Evolutionary conservation across 2,329 filamentous ascomycete genomes (phyloP).

Genomic region (Neospermospora avenae): DNA sequence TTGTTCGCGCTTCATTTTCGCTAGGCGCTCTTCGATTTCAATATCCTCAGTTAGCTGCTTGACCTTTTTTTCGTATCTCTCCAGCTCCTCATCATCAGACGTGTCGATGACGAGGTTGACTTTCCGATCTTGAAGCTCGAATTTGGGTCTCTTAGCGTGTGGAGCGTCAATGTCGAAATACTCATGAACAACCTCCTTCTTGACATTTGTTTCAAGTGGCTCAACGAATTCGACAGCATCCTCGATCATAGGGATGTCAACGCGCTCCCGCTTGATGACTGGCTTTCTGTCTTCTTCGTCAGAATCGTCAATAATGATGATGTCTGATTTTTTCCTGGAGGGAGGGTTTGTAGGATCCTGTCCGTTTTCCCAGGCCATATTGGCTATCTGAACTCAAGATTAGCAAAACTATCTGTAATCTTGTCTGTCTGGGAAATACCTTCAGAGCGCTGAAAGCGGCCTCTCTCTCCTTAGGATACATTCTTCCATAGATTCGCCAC

Average conservation of each 20-base stretch:
- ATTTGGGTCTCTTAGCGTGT: neutral
- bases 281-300: neutral
- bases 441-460: neutral
- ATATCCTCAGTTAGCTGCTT: neutral
- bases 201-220: too few relatives aligned
- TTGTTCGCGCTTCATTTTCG: neutral
- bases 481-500: constrained; percentile 3
- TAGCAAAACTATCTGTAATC: neutral
- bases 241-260: neutral
- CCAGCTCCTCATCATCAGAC: neutral
- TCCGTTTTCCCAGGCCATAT: neutral
- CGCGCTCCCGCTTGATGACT: neutral
- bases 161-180: neutral
- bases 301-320: constrained; percentile 2
- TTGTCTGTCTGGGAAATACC: neutral
- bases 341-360: neutral
- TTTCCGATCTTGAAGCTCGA: neutral
- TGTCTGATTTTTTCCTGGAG: neutral
- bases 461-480: constrained; percentile 9
- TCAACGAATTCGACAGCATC: neutral
- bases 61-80: neutral
- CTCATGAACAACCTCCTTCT: too few relatives aligned
- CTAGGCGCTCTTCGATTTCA: neutral
- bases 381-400: neutral
- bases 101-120: neutral